Evolutionary conservation across 306 rosid genomes (phyloP).

Genomic region (Vicia villosa): DNA sequence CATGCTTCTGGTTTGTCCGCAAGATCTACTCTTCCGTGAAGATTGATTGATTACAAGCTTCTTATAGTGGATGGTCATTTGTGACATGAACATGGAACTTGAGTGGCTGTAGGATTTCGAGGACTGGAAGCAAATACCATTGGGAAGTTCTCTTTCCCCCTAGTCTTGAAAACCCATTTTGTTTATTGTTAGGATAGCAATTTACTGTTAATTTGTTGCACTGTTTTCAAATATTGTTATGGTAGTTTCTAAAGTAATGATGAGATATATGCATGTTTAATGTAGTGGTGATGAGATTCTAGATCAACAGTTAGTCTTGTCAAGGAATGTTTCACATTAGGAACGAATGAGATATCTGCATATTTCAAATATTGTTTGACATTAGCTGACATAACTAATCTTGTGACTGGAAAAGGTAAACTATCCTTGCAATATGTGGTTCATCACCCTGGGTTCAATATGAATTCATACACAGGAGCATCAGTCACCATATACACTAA

Average conservation of each 20-base stretch:
- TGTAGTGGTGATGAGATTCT: slow-evolving; percentile 1
- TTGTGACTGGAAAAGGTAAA: neutral
- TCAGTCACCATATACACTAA: neutral
- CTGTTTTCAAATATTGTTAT: slow-evolving; percentile 38
- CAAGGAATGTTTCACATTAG: slow-evolving; percentile 17
- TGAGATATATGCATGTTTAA: slow-evolving; percentile 46
- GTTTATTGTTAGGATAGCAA: slow-evolving; percentile 50
- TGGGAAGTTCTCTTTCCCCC: slow-evolving; percentile 44
- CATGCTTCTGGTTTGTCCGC: slow-evolving; percentile 97
- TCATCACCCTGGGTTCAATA: neutral
- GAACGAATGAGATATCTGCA: neutral
- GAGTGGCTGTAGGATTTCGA: slow-evolving; percentile 31
- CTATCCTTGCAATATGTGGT: neutral
- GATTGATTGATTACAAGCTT: slow-evolving; percentile 72
- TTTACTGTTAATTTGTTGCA: slow-evolving; percentile 45
- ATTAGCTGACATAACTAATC: neutral
- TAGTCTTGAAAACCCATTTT: slow-evolving; percentile 37
- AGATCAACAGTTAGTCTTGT: slow-evolving; percentile 15
- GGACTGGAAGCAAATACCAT: slow-evolving; percentile 30
- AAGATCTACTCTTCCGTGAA: slow-evolving; percentile 97
- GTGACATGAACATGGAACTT: slow-evolving; percentile 26
- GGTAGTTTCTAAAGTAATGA: slow-evolving; percentile 45
- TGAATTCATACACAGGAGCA: neutral
- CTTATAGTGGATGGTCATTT: slow-evolving; percentile 16
- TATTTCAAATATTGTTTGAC: slow-evolving; percentile 6